Percentiles rank a stretch among this genome's conserved stretches.
Evolutionary conservation across 768 basidiomycete genomes (phyloP).

Genomic region (Rhodocollybia butyracea): DNA sequence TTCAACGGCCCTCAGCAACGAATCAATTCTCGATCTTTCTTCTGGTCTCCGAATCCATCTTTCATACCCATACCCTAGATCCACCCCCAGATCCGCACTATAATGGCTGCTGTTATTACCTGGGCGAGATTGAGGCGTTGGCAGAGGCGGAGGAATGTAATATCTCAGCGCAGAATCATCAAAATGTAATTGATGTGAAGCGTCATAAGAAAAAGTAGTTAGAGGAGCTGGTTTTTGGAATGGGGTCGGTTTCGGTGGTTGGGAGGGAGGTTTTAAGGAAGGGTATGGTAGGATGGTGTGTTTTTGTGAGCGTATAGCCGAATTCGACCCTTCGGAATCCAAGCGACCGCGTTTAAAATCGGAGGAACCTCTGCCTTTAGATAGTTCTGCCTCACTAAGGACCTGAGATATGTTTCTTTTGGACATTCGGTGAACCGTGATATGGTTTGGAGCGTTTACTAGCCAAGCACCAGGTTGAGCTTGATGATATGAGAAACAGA

Average conservation of each 20-base stretch:
- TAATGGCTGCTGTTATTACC: no score
- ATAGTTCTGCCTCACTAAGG: background rate
- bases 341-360: slow-evolving; percentile 27
- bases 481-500: no score
- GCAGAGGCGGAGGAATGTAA: slow-evolving; percentile 64
- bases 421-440: no score
- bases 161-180: slow-evolving; percentile 69
- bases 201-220: slow-evolving; percentile 70
- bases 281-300: background rate
- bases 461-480: no score
- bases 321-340: slow-evolving; percentile 11
- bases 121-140: no score
- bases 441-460: no score
- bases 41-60: slow-evolving; percentile 68
- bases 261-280: slow-evolving; percentile 9
- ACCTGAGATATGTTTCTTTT: slow-evolving; percentile 7
- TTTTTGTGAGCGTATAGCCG: no score
- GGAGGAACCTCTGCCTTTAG: background rate
- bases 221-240: slow-evolving; percentile 73
- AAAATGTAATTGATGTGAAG: slow-evolving; percentile 55
- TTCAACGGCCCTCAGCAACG: slow-evolving; percentile 59
- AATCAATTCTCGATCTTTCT: slow-evolving; percentile 63
- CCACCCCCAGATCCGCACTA: no score
- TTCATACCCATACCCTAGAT: slow-evolving; percentile 70
- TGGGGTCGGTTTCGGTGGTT: slow-evolving; percentile 21